A percentile compares a stretch with the other conserved stretches of the same genome.
phyloP scores from a whole-genome alignment of 2,329 filamentous ascomycete genomes.

The Pezicula carpinea region DNA sequence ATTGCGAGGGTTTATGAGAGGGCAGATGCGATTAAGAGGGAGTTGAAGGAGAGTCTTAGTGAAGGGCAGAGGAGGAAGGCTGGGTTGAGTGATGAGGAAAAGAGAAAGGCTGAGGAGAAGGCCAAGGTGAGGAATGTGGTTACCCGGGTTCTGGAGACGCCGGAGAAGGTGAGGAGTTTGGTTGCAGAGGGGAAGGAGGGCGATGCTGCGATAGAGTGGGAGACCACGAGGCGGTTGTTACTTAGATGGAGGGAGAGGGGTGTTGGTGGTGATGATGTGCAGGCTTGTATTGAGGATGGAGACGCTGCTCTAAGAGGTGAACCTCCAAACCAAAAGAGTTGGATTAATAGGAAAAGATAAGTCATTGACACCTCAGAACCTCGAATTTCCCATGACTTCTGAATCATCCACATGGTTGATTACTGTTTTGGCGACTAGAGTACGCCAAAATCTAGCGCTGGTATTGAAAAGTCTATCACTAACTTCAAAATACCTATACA shows the following conservation, averaged over 20 bases:
- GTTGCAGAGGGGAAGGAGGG: conserved; percentile 55
- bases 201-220: conserved; percentile 50
- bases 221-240: conserved; percentile 16
- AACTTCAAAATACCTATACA: too few relatives aligned
- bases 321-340: conserved; percentile 9
- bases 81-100: conserved; percentile 51
- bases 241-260: conserved; percentile 28
- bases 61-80: conserved; percentile 49
- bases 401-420: too few relatives aligned
- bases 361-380: too few relatives aligned
- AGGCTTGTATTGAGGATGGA: conserved; percentile 29
- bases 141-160: conserved; percentile 20
- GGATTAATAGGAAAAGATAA: not conserved
- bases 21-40: conserved; percentile 21
- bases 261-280: conserved; percentile 27
- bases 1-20: conserved; percentile 66
- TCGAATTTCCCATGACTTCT: too few relatives aligned
- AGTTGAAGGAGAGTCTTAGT: conserved; percentile 18
- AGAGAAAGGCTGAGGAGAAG: conserved; percentile 55
- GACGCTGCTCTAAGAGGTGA: conserved; percentile 27
- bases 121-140: conserved; percentile 17
- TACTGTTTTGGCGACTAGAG: too few relatives aligned
- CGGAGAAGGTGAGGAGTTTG: conserved; percentile 47
- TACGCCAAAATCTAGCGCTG: too few relatives aligned
- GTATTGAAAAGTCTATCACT: too few relatives aligned